Percentiles rank a stretch among this genome's conserved stretches.
Evolutionary conservation across 768 basidiomycete species (phyloP).

Genomic region (Trametes cinnabarina): DNA sequence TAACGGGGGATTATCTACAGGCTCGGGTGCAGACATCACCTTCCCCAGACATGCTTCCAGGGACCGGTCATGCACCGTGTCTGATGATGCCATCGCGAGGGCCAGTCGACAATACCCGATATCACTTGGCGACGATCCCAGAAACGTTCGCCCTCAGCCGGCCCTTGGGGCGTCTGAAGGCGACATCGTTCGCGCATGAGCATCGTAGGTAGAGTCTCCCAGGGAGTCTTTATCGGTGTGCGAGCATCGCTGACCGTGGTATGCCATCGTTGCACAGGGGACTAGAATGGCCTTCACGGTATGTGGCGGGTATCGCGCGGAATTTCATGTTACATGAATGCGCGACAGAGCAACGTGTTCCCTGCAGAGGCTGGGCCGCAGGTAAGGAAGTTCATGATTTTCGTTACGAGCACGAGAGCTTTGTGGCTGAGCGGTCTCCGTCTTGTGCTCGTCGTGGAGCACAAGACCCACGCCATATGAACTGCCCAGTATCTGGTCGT

Average conservation of each 20-base stretch:
- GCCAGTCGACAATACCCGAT: no score
- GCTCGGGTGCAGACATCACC: neutral
- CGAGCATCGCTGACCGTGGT: neutral
- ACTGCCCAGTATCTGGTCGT: neutral
- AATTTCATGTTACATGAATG: constrained; percentile 1
- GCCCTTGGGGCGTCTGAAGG: neutral
- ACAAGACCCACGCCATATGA: neutral
- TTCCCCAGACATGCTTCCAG: neutral
- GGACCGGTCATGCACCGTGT: neutral
- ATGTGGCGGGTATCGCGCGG: neutral
- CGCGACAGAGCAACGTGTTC: neutral
- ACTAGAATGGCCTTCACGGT: neutral
- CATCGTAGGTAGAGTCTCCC: neutral
- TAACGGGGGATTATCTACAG: constrained; percentile 6
- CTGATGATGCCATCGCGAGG: neutral
- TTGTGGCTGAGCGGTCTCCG: neutral
- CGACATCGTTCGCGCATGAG: neutral
- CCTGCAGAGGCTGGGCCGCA: constrained; percentile 6
- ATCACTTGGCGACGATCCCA: constrained; percentile 12
- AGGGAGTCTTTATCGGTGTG: neutral
- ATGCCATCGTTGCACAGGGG: neutral
- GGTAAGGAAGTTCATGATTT: constrained; percentile 15
- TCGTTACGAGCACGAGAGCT: constrained; percentile 4
- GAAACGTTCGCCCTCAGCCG: constrained; percentile 14
- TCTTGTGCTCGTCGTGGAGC: constrained; percentile 3